Conservation (phyloP, 1,284 basidiomycete genomes). For the Laetiporus sulphureus region DNA sequence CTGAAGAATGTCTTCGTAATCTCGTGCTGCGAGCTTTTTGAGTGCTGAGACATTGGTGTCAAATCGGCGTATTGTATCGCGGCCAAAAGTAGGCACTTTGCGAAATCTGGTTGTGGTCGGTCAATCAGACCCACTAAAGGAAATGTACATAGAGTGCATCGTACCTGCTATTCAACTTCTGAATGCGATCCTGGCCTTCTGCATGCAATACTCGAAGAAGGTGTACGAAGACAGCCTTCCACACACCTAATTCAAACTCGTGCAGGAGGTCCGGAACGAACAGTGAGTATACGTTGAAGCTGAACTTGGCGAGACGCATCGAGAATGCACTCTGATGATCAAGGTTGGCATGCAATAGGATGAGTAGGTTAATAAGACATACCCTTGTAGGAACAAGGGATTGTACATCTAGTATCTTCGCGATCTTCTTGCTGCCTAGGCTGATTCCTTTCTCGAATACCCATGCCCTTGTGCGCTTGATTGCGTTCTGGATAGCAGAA, state of each 20-base stretch:
- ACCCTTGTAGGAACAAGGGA: background rate
- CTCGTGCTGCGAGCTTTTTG: slow-evolving; percentile 21
- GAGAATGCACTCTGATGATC: slow-evolving; percentile 22
- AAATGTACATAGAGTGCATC: slow-evolving; percentile 1
- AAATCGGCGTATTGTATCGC: slow-evolving; percentile 20
- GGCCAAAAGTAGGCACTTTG: slow-evolving; percentile 21
- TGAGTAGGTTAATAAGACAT: background rate
- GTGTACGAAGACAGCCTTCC: slow-evolving; percentile 20
- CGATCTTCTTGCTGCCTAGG: background rate
- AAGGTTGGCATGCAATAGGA: background rate
- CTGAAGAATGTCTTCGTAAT: slow-evolving; percentile 25
- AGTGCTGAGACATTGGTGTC: slow-evolving; percentile 18
- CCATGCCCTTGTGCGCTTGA: background rate
- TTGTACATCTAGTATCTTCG: background rate
- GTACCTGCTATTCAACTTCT: slow-evolving; percentile 11
- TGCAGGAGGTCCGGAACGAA: slow-evolving; percentile 31
- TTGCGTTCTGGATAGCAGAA: background rate
- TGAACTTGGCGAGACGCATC: slow-evolving; percentile 13
- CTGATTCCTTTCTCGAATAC: background rate
- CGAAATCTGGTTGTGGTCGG: slow-evolving; percentile 15
- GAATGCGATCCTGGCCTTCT: slow-evolving; percentile 3
- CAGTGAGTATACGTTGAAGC: slow-evolving; percentile 23
- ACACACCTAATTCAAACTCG: slow-evolving; percentile 31
- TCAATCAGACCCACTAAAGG: background rate
- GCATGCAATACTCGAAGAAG: slow-evolving; percentile 3